phyloP scores from a whole-genome alignment of 371 early-diverging fungal genomes.

The Fennellomyces sp. region DNA sequence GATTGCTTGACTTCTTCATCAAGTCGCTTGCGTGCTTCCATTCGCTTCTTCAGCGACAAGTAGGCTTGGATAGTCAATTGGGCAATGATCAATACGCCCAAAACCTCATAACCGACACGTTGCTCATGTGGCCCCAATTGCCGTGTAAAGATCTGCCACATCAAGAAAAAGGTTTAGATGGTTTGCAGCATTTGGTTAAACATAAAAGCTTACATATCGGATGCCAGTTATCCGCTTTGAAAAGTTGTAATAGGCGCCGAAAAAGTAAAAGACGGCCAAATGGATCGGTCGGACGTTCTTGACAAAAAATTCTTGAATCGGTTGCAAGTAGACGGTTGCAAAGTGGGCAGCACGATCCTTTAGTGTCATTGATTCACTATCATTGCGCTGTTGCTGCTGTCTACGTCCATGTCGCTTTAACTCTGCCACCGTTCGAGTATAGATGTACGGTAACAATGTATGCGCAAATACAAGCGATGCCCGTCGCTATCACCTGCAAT shows the following conservation, averaged over 20 bases:
- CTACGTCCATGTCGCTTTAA: slow-evolving; percentile 44
- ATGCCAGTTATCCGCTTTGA: slow-evolving; percentile 79
- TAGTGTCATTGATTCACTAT: background rate
- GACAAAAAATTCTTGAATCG: slow-evolving; percentile 33
- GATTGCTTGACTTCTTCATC: slow-evolving; percentile 16
- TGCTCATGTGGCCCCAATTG: slow-evolving; percentile 76
- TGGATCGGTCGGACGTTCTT: slow-evolving; percentile 65
- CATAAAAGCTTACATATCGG: slow-evolving; percentile 65
- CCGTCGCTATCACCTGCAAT: slow-evolving; percentile 47
- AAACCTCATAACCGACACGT: slow-evolving; percentile 79
- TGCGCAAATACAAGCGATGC: slow-evolving; percentile 55
- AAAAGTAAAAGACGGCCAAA: slow-evolving; percentile 82
- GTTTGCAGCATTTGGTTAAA: background rate
- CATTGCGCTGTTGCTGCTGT: slow-evolving; percentile 8
- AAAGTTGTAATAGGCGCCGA: slow-evolving; percentile 77
- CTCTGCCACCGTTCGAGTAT: slow-evolving; percentile 50
- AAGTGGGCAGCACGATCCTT: slow-evolving; percentile 5
- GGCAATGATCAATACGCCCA: slow-evolving; percentile 78
- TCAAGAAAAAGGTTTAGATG: background rate
- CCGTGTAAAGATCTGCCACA: slow-evolving; percentile 69
- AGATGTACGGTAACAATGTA: slow-evolving; percentile 62
- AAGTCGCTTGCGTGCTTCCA: slow-evolving; percentile 16
- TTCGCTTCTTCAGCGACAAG: slow-evolving; percentile 38
- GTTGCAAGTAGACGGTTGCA: slow-evolving; percentile 17
- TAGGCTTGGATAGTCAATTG: slow-evolving; percentile 65